These are phyloP conservation scores for Tricholoma bakamatsutake DNA, from an alignment of 768 basidiomycete genomes.

Conservation along the genomic window DNA sequence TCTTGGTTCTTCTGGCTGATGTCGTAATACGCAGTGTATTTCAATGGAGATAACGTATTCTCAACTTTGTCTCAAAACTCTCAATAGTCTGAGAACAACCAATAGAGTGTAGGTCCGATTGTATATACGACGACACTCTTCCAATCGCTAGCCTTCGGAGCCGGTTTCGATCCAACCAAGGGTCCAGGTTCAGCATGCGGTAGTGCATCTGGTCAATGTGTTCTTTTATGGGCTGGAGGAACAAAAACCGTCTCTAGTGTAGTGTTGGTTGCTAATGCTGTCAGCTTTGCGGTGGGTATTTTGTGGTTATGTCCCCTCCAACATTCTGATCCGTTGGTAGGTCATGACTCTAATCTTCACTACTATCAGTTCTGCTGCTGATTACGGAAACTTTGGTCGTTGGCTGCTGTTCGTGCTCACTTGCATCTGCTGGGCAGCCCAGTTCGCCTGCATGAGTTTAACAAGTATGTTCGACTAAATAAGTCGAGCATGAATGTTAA, in stretches of 20 bases:
- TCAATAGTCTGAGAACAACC: neutral
- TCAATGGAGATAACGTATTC: slow-evolving; percentile 75
- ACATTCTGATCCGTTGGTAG: slow-evolving; percentile 21
- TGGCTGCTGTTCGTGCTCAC: slow-evolving; percentile 72
- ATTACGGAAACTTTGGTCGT: slow-evolving; percentile 71
- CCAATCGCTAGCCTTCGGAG: slow-evolving; percentile 56
- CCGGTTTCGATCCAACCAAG: slow-evolving; percentile 65
- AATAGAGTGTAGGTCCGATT: slow-evolving; percentile 63
- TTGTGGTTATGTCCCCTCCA: neutral
- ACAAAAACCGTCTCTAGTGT: slow-evolving; percentile 72
- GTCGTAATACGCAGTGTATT: slow-evolving; percentile 51
- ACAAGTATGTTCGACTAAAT: neutral
- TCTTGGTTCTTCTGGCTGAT: neutral
- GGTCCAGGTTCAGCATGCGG: slow-evolving; percentile 68
- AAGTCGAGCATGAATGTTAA: neutral
- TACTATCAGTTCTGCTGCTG: slow-evolving; percentile 68
- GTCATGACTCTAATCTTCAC: slow-evolving; percentile 81
- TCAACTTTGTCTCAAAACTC: too few species aligned
- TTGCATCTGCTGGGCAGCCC: slow-evolving; percentile 72
- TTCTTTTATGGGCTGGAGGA: slow-evolving; percentile 70
- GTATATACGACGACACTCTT: slow-evolving; percentile 27
- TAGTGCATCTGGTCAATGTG: slow-evolving; percentile 64
- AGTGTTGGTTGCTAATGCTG: slow-evolving; percentile 71
- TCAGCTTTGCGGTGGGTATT: slow-evolving; percentile 60
- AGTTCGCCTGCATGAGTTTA: slow-evolving; percentile 66